Percentiles rank a stretch among this genome's conserved stretches.
These are phyloP conservation scores for Endogone sp. DNA, from an alignment of 192 early-diverging fungal genomes.

Conservation along the genomic window DNA sequence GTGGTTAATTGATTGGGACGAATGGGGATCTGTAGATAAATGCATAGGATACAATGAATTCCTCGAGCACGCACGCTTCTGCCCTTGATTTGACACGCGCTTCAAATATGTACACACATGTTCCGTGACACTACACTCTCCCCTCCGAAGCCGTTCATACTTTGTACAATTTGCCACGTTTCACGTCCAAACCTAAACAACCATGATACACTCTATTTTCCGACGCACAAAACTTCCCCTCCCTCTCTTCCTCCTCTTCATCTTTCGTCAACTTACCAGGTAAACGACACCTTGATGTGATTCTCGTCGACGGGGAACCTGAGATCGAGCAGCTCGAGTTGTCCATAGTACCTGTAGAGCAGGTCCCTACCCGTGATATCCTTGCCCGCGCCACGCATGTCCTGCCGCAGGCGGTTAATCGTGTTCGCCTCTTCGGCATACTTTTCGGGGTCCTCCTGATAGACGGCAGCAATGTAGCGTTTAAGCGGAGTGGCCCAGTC, in stretches of 20 bases:
- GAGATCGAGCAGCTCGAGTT: constrained; percentile 90
- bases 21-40: too few relatives aligned
- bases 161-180: too few relatives aligned
- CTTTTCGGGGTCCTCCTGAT: constrained; percentile 93
- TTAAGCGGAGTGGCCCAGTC: constrained; percentile 87
- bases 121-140: too few relatives aligned
- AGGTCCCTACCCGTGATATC: constrained; percentile 92
- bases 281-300: constrained; percentile 83
- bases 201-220: too few relatives aligned
- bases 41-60: constrained; percentile 5
- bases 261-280: constrained; percentile 74
- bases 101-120: too few relatives aligned
- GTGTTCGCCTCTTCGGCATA: constrained; percentile 78
- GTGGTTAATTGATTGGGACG: constrained; percentile 13
- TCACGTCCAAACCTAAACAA: too few relatives aligned
- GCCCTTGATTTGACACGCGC: too few relatives aligned
- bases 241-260: constrained; percentile 1
- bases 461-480: constrained; percentile 75
- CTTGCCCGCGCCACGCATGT: constrained; percentile 92
- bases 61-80: background rate
- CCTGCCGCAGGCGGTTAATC: constrained; percentile 90
- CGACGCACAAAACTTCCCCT: too few relatives aligned
- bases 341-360: constrained; percentile 94
- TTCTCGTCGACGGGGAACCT: constrained; percentile 94
- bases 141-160: too few relatives aligned